These are phyloP conservation scores for Schizopora paradoxa DNA, from an alignment of 1,284 basidiomycete species.

Conservation along the genomic window DNA sequence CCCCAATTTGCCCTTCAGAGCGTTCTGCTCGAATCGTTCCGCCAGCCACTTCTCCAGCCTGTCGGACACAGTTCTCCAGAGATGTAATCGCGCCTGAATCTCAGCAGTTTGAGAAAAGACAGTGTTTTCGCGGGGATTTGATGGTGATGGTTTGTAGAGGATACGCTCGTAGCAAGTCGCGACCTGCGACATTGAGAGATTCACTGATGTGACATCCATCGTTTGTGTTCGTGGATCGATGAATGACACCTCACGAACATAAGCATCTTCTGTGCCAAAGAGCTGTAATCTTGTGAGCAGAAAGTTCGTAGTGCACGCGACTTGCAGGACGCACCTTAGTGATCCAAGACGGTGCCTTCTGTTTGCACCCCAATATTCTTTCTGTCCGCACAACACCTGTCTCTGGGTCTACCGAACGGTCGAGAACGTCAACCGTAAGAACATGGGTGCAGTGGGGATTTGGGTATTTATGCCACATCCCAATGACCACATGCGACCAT, in stretches of 20 bases:
- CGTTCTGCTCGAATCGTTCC: slow-evolving; percentile 85
- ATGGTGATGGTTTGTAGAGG: slow-evolving; percentile 70
- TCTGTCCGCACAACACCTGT: slow-evolving; percentile 89
- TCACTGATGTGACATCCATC: slow-evolving; percentile 83
- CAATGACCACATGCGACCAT: slow-evolving; percentile 82
- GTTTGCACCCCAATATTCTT: slow-evolving; percentile 79
- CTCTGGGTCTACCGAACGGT: slow-evolving; percentile 74
- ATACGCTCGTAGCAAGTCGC: slow-evolving; percentile 87
- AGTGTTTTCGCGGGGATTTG: slow-evolving; percentile 42
- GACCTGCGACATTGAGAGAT: slow-evolving; percentile 86
- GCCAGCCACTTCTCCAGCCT: slow-evolving; percentile 78
- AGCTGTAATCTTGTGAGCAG: too few relatives aligned
- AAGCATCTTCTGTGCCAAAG: slow-evolving; percentile 88
- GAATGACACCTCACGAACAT: slow-evolving; percentile 90
- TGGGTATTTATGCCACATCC: slow-evolving; percentile 94
- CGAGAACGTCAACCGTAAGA: slow-evolving; percentile 83
- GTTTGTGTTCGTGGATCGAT: slow-evolving; percentile 76
- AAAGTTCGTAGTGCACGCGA: slow-evolving; percentile 6
- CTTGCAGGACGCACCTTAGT: slow-evolving; percentile 61
- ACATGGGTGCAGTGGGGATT: slow-evolving; percentile 92
- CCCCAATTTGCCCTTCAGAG: slow-evolving; percentile 76
- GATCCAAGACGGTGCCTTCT: slow-evolving; percentile 80
- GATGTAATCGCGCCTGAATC: slow-evolving; percentile 70
- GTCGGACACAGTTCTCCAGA: slow-evolving; percentile 76
- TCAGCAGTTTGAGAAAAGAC: slow-evolving; percentile 78